Evolutionary conservation across 2,329 filamentous ascomycete species (phyloP).

Genomic region (Aspergillus chevalieri): DNA sequence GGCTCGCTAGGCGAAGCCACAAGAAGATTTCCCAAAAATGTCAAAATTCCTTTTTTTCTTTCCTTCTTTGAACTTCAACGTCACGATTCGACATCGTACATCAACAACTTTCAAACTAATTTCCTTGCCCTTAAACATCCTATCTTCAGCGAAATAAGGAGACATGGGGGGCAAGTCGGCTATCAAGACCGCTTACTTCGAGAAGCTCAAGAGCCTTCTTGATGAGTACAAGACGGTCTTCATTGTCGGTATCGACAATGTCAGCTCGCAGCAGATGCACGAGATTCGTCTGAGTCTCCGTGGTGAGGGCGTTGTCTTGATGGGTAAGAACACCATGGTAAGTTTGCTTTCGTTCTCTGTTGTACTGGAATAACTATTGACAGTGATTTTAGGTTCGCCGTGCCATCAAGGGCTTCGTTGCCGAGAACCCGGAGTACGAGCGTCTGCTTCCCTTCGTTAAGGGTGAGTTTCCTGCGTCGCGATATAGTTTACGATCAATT

Average conservation of each 20-base stretch:
- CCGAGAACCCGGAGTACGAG: conserved; percentile 93
- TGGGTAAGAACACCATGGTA: conserved; percentile 99
- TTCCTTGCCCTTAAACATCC: conserved; percentile 94
- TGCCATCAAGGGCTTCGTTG: conserved; percentile 90
- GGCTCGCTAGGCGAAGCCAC: conserved; percentile 36
- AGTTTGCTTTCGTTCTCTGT: conserved; percentile 17
- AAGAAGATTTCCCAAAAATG: conserved; percentile 25
- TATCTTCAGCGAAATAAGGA: conserved; percentile 87
- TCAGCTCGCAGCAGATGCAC: conserved; percentile 99
- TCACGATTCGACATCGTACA: conserved; percentile 20
- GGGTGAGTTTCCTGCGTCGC: conserved; percentile 42
- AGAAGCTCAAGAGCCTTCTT: conserved; percentile 97
- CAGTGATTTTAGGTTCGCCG: conserved; percentile 65
- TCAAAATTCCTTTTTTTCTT: conserved; percentile 10
- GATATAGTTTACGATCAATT: not conserved
- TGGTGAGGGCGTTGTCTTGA: conserved; percentile 87
- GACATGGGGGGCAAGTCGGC: conserved; percentile 96
- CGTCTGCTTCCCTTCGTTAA: conserved; percentile 91
- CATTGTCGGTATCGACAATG: conserved; percentile 98
- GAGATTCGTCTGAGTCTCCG: conserved; percentile 93
- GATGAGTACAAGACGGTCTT: conserved; percentile 97
- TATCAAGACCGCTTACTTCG: conserved; percentile 97
- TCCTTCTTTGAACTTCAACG: conserved; percentile 16
- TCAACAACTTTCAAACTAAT: conserved; percentile 18
- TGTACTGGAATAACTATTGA: conserved; percentile 3